These are phyloP conservation scores for Staphylotrichum longicolle DNA, from an alignment of 495 filamentous ascomycete species.

Conservation along the genomic window DNA sequence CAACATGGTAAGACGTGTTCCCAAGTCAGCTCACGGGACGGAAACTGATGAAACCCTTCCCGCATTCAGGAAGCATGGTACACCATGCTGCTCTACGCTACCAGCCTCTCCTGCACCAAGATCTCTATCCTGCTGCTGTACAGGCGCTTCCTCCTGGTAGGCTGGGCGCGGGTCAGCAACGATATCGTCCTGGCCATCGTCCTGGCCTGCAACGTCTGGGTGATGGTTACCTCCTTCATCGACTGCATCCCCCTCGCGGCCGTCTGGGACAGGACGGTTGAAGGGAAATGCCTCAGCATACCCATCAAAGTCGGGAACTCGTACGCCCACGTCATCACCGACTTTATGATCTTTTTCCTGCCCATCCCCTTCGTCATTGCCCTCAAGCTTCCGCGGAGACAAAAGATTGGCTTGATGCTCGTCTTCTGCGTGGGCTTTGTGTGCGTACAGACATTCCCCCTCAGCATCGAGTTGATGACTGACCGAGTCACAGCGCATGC, in stretches of 20 bases:
- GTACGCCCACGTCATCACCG: slow-evolving; percentile 3
- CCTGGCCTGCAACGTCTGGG: background rate
- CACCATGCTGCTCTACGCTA: background rate
- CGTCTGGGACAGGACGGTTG: slow-evolving; percentile 1
- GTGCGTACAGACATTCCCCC: background rate
- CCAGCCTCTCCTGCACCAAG: slow-evolving; percentile 1
- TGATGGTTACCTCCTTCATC: slow-evolving; percentile 1
- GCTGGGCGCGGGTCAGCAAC: background rate
- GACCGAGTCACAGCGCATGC: background rate
- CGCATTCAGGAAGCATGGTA: background rate
- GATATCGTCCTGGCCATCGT: background rate
- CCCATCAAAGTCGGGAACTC: background rate
- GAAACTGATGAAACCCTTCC: background rate
- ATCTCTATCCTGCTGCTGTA: slow-evolving; percentile 5
- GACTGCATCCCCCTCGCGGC: background rate
- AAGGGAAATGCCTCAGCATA: background rate
- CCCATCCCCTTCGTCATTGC: background rate
- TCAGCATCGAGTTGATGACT: background rate
- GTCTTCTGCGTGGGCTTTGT: slow-evolving; percentile 2
- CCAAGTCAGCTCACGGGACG: background rate
- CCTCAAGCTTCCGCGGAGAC: background rate
- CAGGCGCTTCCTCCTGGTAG: background rate
- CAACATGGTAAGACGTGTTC: background rate
- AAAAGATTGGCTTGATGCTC: background rate
- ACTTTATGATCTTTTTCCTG: background rate